Evolutionary conservation across 495 filamentous ascomycete genomes (phyloP).

Genomic region (Jackrogersella multiformis): DNA sequence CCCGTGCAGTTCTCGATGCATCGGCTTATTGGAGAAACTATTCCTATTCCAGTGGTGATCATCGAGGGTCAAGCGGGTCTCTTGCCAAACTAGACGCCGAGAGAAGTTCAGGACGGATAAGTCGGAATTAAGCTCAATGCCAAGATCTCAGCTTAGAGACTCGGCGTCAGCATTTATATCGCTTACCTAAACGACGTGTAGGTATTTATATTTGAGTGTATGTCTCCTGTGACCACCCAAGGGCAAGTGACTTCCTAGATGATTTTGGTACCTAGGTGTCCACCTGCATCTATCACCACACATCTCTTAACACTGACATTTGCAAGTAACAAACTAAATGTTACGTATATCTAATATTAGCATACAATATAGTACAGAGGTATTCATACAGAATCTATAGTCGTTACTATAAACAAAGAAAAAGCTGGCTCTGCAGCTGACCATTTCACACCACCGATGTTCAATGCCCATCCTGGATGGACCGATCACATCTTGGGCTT

Average conservation of each 20-base stretch:
- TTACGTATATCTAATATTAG: background rate
- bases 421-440: constrained; percentile 27
- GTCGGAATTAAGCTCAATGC: constrained; percentile 13
- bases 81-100: background rate
- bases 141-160: background rate
- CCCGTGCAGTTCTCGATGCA: no score
- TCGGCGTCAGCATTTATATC: background rate
- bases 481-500: background rate
- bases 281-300: no score
- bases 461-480: background rate
- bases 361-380: constrained; percentile 16
- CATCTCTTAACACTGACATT: background rate
- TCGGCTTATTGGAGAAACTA: background rate
- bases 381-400: constrained; percentile 25
- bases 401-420: constrained; percentile 13
- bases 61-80: background rate
- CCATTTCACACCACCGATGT: background rate
- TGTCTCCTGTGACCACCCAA: no score
- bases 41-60: constrained; percentile 3
- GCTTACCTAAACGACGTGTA: background rate
- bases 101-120: constrained; percentile 3
- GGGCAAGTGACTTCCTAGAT: no score
- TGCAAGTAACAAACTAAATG: background rate
- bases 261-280: no score
- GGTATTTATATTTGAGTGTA: background rate